These are phyloP conservation scores for Barbatosphaeria neglecta DNA, from an alignment of 495 filamentous ascomycete genomes.

Conservation along the genomic window DNA sequence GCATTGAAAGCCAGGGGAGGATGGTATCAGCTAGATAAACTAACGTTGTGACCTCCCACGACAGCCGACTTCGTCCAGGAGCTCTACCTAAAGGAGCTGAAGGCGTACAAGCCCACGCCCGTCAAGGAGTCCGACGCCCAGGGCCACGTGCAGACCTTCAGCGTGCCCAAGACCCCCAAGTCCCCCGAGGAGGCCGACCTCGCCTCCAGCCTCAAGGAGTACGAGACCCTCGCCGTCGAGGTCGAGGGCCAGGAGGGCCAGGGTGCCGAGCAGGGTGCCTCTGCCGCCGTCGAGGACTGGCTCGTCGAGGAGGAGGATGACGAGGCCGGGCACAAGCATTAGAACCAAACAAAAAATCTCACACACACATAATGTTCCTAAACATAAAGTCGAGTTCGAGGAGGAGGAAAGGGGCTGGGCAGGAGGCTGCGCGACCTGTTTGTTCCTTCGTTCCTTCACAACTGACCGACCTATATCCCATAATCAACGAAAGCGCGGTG, in stretches of 20 bases:
- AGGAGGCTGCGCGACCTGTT: slow-evolving; percentile 7
- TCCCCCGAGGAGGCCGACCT: slow-evolving; percentile 90
- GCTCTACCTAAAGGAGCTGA: slow-evolving; percentile 89
- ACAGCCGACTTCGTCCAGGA: slow-evolving; percentile 97
- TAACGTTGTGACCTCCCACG: slow-evolving; percentile 10
- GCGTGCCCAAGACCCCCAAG: slow-evolving; percentile 59
- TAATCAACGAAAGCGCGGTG: too few relatives aligned
- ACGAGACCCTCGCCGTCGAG: slow-evolving; percentile 87
- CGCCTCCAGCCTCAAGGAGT: slow-evolving; percentile 77
- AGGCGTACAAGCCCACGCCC: slow-evolving; percentile 75
- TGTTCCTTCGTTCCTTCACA: too few relatives aligned
- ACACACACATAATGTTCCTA: neutral
- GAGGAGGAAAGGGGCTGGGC: slow-evolving; percentile 14
- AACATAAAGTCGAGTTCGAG: neutral
- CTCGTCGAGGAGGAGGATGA: slow-evolving; percentile 38
- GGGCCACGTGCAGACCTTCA: slow-evolving; percentile 85
- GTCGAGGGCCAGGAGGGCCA: slow-evolving; percentile 70
- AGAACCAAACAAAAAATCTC: slow-evolving; percentile 4
- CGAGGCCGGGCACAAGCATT: slow-evolving; percentile 24
- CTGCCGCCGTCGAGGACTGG: slow-evolving; percentile 34
- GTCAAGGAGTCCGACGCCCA: slow-evolving; percentile 79
- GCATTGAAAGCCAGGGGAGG: neutral
- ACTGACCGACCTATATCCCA: too few relatives aligned
- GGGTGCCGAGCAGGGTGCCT: slow-evolving; percentile 16
- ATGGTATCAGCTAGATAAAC: slow-evolving; percentile 1